phyloP scores from a whole-genome alignment of 129 eudicot genomes.

The Flaveria brownii region DNA sequence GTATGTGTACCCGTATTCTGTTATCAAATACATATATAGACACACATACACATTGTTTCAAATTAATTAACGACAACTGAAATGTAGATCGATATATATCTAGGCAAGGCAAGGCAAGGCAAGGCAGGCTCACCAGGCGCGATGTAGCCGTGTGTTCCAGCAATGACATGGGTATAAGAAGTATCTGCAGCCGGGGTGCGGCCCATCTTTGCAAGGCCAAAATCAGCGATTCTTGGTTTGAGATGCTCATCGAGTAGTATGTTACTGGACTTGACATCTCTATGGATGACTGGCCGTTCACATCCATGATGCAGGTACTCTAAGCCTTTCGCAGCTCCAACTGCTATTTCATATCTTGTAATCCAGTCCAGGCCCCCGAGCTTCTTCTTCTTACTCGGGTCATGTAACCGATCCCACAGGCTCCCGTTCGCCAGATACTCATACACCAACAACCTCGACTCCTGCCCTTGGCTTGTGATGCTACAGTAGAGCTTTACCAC shows the following conservation, averaged over 20 bases:
- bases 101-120: no score
- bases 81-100: no score
- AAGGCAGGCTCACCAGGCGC: conserved; percentile 61
- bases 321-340: conserved; percentile 78
- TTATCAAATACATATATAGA: no score
- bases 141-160: conserved; percentile 86
- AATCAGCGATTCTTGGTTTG: conserved; percentile 83
- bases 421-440: conserved; percentile 87
- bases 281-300: conserved; percentile 67
- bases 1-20: conserved; percentile 81
- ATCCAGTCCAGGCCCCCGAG: conserved; percentile 61
- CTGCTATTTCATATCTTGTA: conserved; percentile 62
- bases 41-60: no score
- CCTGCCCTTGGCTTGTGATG: conserved; percentile 75
- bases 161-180: conserved; percentile 60
- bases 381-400: conserved; percentile 42
- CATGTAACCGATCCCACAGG: conserved; percentile 76
- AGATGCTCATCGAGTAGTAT: conserved; percentile 69
- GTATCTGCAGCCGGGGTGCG: conserved; percentile 32
- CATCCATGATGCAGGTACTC: conserved; percentile 81
- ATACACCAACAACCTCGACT: conserved; percentile 74
- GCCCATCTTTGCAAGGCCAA: conserved; percentile 76
- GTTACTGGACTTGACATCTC: conserved; percentile 87
- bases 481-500: conserved; percentile 80
- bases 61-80: no score